Percentiles rank a stretch among this genome's conserved stretches.
Evolutionary conservation across 768 basidiomycete species (phyloP).

Genomic region (Russula lepida): DNA sequence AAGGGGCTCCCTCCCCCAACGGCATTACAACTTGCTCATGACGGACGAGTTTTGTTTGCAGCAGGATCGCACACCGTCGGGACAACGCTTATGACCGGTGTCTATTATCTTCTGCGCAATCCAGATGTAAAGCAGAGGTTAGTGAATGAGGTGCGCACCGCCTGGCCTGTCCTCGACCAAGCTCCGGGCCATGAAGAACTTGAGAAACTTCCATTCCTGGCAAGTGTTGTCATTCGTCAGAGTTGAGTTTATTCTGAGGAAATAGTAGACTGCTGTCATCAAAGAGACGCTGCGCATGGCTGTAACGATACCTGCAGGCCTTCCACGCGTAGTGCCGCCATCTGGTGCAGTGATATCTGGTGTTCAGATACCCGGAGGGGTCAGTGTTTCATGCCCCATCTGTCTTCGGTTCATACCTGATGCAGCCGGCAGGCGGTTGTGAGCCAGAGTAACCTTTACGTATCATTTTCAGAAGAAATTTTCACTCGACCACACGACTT

Average conservation of each 20-base stretch:
- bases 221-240: neutral
- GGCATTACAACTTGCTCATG: neutral
- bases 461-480: slow-evolving; percentile 4
- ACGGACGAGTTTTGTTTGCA: slow-evolving; percentile 5
- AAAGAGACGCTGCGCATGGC: too few relatives aligned
- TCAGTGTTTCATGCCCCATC: too few relatives aligned
- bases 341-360: too few relatives aligned
- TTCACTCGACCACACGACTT: slow-evolving; percentile 17
- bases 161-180: slow-evolving; percentile 4
- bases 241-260: neutral
- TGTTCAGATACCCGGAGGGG: too few relatives aligned
- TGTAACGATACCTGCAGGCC: too few relatives aligned
- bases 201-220: too few relatives aligned
- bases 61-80: too few relatives aligned
- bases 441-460: slow-evolving; percentile 12
- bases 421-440: neutral
- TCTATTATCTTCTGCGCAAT: slow-evolving; percentile 3
- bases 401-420: neutral
- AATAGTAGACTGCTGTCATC: slow-evolving; percentile 6
- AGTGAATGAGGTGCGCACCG: neutral
- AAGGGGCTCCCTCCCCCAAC: neutral
- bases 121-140: slow-evolving; percentile 1
- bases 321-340: too few relatives aligned
- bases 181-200: slow-evolving; percentile 8
- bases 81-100: too few relatives aligned